These are phyloP conservation scores for Kingdonia uniflora DNA, from an alignment of 164 flowering plant genomes.

Conservation along the genomic window DNA sequence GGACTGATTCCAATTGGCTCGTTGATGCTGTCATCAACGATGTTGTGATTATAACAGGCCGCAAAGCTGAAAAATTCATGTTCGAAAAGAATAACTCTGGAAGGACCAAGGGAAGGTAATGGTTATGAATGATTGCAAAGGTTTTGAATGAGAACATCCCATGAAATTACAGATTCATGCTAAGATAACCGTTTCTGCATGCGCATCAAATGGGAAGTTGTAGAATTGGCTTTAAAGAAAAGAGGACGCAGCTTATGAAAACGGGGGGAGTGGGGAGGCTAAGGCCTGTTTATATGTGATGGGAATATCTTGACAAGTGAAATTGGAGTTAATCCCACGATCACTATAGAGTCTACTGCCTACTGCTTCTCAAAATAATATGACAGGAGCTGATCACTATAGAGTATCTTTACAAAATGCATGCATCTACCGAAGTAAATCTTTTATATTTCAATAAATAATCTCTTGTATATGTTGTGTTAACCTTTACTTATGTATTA, in stretches of 20 bases:
- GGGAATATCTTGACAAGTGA: conserved; percentile 34
- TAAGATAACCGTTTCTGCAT: conserved; percentile 54
- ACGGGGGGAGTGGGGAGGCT: conserved; percentile 47
- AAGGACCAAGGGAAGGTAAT: conserved; percentile 25
- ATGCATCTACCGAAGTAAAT: no score
- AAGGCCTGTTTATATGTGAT: conserved; percentile 32
- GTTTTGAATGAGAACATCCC: conserved; percentile 17
- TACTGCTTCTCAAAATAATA: conserved; percentile 27
- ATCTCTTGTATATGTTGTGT: neutral
- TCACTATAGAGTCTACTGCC: conserved; percentile 37
- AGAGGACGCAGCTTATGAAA: conserved; percentile 31
- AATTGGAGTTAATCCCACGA: conserved; percentile 39
- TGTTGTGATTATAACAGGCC: conserved; percentile 61
- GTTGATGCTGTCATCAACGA: conserved; percentile 59
- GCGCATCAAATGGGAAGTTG: conserved; percentile 46
- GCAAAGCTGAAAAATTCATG: conserved; percentile 56
- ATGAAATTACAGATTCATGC: conserved; percentile 47
- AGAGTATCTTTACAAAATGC: no score
- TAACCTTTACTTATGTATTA: neutral
- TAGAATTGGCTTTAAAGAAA: conserved; percentile 27
- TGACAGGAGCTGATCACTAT: conserved; percentile 12
- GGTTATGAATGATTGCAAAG: conserved; percentile 47
- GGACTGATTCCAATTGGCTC: conserved; percentile 66
- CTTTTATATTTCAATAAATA: neutral
- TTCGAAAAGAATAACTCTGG: conserved; percentile 24